Percentiles rank a stretch among this genome's conserved stretches.
Evolutionary conservation across 192 early-diverging fungal species (phyloP).

Genomic region (Geranomyces variabilis): DNA sequence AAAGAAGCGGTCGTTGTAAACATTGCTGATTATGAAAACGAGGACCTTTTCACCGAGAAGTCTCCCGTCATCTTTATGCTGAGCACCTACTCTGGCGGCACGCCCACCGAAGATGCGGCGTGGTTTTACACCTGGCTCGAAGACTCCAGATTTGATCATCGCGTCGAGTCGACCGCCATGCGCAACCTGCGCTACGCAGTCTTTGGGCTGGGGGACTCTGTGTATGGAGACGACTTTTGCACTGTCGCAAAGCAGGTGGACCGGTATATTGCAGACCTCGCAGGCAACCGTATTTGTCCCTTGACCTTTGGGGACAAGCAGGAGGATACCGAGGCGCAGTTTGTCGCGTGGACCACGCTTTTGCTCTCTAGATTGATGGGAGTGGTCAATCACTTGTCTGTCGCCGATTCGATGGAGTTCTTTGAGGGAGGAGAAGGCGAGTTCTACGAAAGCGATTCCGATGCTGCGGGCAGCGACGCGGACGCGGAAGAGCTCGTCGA

Average conservation of each 20-base stretch:
- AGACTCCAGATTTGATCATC: slow-evolving; percentile 63
- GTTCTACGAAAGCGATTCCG: slow-evolving; percentile 50
- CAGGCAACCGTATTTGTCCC: slow-evolving; percentile 62
- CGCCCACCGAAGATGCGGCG: slow-evolving; percentile 57
- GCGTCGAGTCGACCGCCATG: slow-evolving; percentile 59
- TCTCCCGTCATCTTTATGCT: slow-evolving; percentile 64
- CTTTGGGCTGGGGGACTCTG: slow-evolving; percentile 74
- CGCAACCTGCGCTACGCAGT: slow-evolving; percentile 63
- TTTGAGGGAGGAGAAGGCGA: slow-evolving; percentile 51
- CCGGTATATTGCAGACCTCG: slow-evolving; percentile 63
- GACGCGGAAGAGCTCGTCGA: slow-evolving; percentile 68
- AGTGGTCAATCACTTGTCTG: slow-evolving; percentile 26
- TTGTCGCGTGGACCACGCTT: slow-evolving; percentile 25
- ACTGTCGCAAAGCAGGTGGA: slow-evolving; percentile 59
- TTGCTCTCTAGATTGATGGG: slow-evolving; percentile 28
- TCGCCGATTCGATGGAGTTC: slow-evolving; percentile 38
- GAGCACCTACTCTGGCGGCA: slow-evolving; percentile 69
- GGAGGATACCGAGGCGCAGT: slow-evolving; percentile 48
- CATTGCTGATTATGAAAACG: slow-evolving; percentile 68
- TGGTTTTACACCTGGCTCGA: slow-evolving; percentile 72
- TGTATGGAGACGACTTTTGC: slow-evolving; percentile 65
- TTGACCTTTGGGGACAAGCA: slow-evolving; percentile 64
- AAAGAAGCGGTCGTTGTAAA: slow-evolving; percentile 48
- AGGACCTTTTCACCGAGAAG: slow-evolving; percentile 60
- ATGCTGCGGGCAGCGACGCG: slow-evolving; percentile 46